These are phyloP conservation scores for Oryza meridionalis DNA, from an alignment of 176 grass and related monocot genomes.

Conservation along the genomic window DNA sequence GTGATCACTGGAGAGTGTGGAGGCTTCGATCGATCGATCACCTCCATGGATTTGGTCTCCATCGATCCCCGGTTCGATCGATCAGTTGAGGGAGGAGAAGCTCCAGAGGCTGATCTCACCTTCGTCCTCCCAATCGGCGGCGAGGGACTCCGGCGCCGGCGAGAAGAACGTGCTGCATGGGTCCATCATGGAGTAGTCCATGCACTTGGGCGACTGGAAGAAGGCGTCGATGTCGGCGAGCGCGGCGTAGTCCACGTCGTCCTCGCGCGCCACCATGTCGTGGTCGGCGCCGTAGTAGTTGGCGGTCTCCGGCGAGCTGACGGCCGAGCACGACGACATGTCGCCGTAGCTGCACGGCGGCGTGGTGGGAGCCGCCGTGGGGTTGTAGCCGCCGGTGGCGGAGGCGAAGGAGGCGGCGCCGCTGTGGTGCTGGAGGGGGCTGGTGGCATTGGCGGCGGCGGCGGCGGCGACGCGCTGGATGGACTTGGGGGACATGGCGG, in stretches of 20 bases:
- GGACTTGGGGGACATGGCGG: conserved; percentile 94
- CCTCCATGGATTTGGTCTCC: conserved; percentile 1
- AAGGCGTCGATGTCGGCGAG: conserved; percentile 79
- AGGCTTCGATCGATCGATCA: not conserved
- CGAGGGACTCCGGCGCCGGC: conserved; percentile 43
- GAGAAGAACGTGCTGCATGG: conserved; percentile 63
- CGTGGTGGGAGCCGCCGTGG: not conserved
- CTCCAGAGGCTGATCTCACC: conserved; percentile 84
- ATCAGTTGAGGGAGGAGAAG: conserved; percentile 71
- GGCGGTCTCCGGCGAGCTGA: conserved; percentile 47
- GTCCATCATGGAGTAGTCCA: conserved; percentile 78
- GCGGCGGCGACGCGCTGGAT: conserved; percentile 84
- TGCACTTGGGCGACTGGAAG: conserved; percentile 94
- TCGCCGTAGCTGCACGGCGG: conserved; percentile 25
- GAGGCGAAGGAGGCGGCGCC: not conserved
- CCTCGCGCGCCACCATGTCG: conserved; percentile 38
- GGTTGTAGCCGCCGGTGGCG: not conserved
- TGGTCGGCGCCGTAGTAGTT: not conserved
- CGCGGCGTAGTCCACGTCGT: conserved; percentile 44
- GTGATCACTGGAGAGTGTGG: conserved; percentile 11
- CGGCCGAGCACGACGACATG: conserved; percentile 20
- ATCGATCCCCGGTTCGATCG: not conserved
- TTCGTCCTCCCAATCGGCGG: conserved; percentile 76
- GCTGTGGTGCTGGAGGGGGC: not conserved
- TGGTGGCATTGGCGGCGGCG: conserved; percentile 59